These are phyloP conservation scores for Yamagishiella unicocca DNA, from an alignment of 139 green algal genomes.

Conservation along the genomic window DNA sequence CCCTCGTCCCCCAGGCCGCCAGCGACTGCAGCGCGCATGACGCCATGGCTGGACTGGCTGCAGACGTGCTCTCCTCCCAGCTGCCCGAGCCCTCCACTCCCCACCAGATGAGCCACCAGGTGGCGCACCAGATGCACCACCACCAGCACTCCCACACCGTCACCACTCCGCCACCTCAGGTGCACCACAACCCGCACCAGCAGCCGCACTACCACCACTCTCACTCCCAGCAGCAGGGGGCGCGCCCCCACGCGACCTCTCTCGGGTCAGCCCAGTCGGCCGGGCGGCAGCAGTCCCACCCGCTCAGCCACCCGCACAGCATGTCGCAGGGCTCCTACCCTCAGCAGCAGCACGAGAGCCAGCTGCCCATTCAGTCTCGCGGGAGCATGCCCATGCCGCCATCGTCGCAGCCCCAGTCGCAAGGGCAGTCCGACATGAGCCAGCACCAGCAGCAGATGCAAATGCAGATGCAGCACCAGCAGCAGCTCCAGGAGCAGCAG, in stretches of 20 bases:
- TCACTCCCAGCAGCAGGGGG: background rate
- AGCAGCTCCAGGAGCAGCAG: conserved; percentile 1
- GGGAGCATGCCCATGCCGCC: background rate
- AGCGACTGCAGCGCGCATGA: conserved; percentile 26
- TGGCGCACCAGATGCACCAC: background rate
- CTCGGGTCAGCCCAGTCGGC: conserved; percentile 1
- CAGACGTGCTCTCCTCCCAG: conserved; percentile 5
- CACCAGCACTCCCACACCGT: too few species aligned
- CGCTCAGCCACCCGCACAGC: conserved; percentile 7
- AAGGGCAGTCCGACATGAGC: background rate
- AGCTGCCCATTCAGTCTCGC: background rate
- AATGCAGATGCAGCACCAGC: background rate
- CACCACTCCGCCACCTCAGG: background rate
- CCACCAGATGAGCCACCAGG: background rate
- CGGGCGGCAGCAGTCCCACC: background rate
- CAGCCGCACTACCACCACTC: background rate
- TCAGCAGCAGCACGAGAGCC: background rate
- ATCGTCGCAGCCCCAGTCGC: background rate
- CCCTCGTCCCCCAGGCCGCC: background rate
- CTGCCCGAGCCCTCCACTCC: background rate
- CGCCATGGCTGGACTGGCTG: conserved; percentile 10
- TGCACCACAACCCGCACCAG: background rate
- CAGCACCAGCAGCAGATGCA: conserved; percentile 6
- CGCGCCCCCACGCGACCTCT: background rate
- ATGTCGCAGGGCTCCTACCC: conserved; percentile 10